Percentiles rank a stretch among this genome's conserved stretches.
phyloP scores from a whole-genome alignment of 306 rosid species.

The cucumber (Cucumis sativus) region DNA sequence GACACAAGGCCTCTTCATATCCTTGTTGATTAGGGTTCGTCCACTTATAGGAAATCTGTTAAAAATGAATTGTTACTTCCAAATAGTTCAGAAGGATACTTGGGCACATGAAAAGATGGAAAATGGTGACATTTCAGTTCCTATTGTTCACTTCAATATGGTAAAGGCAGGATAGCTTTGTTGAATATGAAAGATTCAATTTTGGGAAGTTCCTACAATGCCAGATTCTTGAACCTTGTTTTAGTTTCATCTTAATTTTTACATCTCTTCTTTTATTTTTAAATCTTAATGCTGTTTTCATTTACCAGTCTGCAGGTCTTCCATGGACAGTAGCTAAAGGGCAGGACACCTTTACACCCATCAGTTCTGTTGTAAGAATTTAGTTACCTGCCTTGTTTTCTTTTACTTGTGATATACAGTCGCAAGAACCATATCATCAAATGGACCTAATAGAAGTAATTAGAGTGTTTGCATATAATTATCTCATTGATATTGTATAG shows the following conservation, averaged over 20 bases:
- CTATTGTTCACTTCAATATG: neutral
- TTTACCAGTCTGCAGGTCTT: slow-evolving; percentile 84
- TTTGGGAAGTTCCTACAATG: neutral
- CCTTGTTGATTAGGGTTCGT: neutral
- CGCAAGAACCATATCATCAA: neutral
- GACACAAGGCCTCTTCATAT: neutral
- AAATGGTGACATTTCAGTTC: neutral
- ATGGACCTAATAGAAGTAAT: neutral
- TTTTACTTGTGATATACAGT: neutral
- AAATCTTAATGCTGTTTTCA: neutral
- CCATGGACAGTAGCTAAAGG: slow-evolving; percentile 93
- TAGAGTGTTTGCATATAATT: neutral
- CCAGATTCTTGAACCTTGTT: neutral
- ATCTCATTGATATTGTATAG: neutral
- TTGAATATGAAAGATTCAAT: neutral
- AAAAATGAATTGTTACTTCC: neutral
- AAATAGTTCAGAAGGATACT: neutral
- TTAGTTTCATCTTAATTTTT: neutral
- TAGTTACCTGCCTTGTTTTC: neutral
- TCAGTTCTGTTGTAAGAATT: slow-evolving; percentile 53
- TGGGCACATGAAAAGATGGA: neutral
- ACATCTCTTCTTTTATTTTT: neutral
- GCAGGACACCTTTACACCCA: slow-evolving; percentile 95
- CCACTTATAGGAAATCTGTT: neutral
- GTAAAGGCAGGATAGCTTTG: neutral